Conservation (phyloP, 192 early-diverging fungal species). For the Radiomyces spectabilis region DNA sequence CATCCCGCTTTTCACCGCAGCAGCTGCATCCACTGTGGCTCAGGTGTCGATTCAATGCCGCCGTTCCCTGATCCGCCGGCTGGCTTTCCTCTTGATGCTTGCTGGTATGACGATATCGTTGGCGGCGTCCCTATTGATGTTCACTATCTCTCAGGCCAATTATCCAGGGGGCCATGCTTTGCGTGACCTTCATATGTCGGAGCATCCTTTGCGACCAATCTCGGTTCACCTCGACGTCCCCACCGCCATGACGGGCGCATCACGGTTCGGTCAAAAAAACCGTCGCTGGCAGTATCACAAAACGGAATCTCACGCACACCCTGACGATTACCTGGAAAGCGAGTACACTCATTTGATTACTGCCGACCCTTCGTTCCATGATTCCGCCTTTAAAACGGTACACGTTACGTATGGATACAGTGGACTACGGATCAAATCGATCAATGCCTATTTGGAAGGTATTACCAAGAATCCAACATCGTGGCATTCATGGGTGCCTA, state of each 20-base stretch:
- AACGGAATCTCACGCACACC: slow-evolving; percentile 43
- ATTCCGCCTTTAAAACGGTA: too few species aligned
- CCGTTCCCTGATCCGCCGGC: slow-evolving; percentile 26
- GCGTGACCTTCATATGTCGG: slow-evolving; percentile 46
- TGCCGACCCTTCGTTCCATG: too few species aligned
- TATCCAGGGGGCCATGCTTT: slow-evolving; percentile 89
- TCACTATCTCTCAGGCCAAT: slow-evolving; percentile 63
- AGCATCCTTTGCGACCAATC: background rate
- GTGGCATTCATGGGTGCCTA: slow-evolving; percentile 11
- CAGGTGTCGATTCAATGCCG: slow-evolving; percentile 25
- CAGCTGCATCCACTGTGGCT: slow-evolving; percentile 49
- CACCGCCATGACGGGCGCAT: slow-evolving; percentile 77
- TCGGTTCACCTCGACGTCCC: slow-evolving; percentile 63
- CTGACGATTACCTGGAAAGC: slow-evolving; percentile 33
- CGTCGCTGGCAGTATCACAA: slow-evolving; percentile 62
- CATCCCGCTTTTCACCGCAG: slow-evolving; percentile 73
- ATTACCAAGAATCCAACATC: background rate
- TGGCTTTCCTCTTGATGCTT: slow-evolving; percentile 13
- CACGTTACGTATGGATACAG: slow-evolving; percentile 37
- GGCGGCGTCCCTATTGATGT: slow-evolving; percentile 26
- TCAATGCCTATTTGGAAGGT: background rate
- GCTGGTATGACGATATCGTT: slow-evolving; percentile 16
- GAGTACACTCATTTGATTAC: slow-evolving; percentile 51
- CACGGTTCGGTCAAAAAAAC: slow-evolving; percentile 62
- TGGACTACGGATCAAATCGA: slow-evolving; percentile 2